phyloP scores from a whole-genome alignment of 1,139 yeast species.

The Suhomyces anneliseae region DNA sequence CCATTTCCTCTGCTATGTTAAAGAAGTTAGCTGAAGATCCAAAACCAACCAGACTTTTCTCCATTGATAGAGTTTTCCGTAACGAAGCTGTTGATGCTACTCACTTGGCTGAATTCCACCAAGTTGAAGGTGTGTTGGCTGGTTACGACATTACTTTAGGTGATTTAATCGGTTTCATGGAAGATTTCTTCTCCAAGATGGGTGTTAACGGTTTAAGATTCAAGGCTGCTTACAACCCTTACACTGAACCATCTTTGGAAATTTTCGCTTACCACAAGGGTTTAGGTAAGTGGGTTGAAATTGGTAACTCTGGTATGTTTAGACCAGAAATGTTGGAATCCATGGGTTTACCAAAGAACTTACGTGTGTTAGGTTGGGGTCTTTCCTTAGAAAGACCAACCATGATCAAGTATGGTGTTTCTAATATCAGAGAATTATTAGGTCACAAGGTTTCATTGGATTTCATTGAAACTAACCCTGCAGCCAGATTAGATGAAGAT shows the following conservation, averaged over 20 bases:
- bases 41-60: constrained; percentile 86
- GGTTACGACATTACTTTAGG: constrained; percentile 95
- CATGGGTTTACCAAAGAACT: constrained; percentile 93
- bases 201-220: constrained; percentile 93
- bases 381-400: constrained; percentile 97
- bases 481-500: constrained; percentile 84
- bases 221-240: constrained; percentile 98
- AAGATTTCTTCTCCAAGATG: constrained; percentile 94
- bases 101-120: constrained; percentile 99
- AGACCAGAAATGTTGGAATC: constrained; percentile 99
- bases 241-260: constrained; percentile 98
- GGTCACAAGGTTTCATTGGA: constrained; percentile 94
- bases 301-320: constrained; percentile 99
- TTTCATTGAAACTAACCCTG: constrained; percentile 94
- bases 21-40: constrained; percentile 88
- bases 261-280: constrained; percentile 97
- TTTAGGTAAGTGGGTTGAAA: constrained; percentile 95
- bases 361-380: constrained; percentile 98
- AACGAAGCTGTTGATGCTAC: constrained; percentile 99
- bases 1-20: constrained; percentile 86
- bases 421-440: constrained; percentile 89
- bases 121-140: constrained; percentile 98
- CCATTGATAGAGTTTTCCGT: constrained; percentile 98
- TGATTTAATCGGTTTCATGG: constrained; percentile 97
- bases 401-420: constrained; percentile 96